These are phyloP conservation scores for Fusarium veterinarium DNA, from an alignment of 2,329 filamentous ascomycete species.

Conservation along the genomic window DNA sequence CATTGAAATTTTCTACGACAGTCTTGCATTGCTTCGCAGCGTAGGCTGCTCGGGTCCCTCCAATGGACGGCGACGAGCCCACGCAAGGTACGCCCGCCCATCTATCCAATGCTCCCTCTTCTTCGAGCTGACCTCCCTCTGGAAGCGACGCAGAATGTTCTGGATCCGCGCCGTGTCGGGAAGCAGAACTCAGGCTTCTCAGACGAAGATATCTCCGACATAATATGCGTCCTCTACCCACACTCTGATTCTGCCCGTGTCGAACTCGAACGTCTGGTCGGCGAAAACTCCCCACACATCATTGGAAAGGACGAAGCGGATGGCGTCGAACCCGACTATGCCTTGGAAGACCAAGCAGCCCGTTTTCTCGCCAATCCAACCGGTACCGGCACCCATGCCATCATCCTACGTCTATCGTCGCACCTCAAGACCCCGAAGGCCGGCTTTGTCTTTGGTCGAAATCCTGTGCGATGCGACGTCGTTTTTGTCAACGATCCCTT, in stretches of 20 bases:
- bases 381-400: slow-evolving; percentile 69
- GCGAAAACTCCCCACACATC: slow-evolving; percentile 60
- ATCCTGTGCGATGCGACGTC: slow-evolving; percentile 76
- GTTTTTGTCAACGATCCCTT: slow-evolving; percentile 73
- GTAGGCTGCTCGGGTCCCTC: slow-evolving; percentile 48
- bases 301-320: slow-evolving; percentile 62
- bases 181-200: slow-evolving; percentile 85
- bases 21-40: slow-evolving; percentile 39
- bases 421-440: slow-evolving; percentile 72
- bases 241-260: slow-evolving; percentile 76
- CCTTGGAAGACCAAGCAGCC: slow-evolving; percentile 61
- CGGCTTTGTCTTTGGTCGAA: slow-evolving; percentile 91
- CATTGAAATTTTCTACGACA: slow-evolving; percentile 24
- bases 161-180: slow-evolving; percentile 83
- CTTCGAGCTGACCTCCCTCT: slow-evolving; percentile 27
- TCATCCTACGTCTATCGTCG: slow-evolving; percentile 85
- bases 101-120: slow-evolving; percentile 2
- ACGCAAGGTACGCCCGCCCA: slow-evolving; percentile 53
- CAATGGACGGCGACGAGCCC: slow-evolving; percentile 59
- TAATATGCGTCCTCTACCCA: slow-evolving; percentile 89
- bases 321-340: slow-evolving; percentile 63
- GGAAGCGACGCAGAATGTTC: slow-evolving; percentile 79
- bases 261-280: slow-evolving; percentile 70
- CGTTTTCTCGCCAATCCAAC: slow-evolving; percentile 59
- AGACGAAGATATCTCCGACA: slow-evolving; percentile 85